Conservation (phyloP, 23 red algal genomes). For the Gracilariopsis chorda region DNA sequence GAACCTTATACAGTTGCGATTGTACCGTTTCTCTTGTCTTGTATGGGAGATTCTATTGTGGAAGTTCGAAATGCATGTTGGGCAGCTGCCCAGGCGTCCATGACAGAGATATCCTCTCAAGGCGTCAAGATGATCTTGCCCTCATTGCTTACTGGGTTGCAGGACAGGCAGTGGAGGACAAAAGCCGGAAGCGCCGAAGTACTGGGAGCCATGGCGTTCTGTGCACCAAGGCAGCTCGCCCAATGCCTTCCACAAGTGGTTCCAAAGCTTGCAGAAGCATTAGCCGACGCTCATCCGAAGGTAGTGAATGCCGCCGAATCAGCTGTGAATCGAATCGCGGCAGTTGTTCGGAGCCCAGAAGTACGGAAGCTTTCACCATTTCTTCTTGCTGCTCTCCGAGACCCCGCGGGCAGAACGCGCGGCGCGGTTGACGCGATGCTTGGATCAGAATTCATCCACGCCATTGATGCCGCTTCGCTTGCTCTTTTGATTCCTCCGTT, state of each 20-base stretch:
- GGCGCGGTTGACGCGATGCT: constrained; percentile 95
- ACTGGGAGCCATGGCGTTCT: constrained; percentile 90
- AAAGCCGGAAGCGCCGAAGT: constrained; percentile 82
- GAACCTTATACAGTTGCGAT: constrained; percentile 88
- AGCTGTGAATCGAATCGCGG: constrained; percentile 81
- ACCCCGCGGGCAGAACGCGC: constrained; percentile 64
- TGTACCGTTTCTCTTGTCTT: constrained; percentile 80
- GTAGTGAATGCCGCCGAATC: constrained; percentile 77
- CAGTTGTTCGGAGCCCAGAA: constrained; percentile 86
- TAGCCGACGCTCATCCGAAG: constrained; percentile 94
- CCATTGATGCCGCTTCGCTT: constrained; percentile 83
- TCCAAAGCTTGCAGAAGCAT: constrained; percentile 78
- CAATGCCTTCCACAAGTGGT: constrained; percentile 85
- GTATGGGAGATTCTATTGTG: constrained; percentile 69
- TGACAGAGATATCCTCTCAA: constrained; percentile 81
- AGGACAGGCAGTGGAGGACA: constrained; percentile 82
- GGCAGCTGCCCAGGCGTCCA: constrained; percentile 79
- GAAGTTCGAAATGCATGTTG: constrained; percentile 83
- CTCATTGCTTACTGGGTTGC: constrained; percentile 66
- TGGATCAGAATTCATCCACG: constrained; percentile 86
- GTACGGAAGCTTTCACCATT: constrained; percentile 75
- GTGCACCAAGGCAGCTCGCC: constrained; percentile 87
- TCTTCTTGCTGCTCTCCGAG: constrained; percentile 77
- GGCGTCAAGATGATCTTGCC: constrained; percentile 82
- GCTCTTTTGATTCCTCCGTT: constrained; percentile 84